phyloP scores from a whole-genome alignment of 2,329 filamentous ascomycete genomes.

The Didymella lethalis region DNA sequence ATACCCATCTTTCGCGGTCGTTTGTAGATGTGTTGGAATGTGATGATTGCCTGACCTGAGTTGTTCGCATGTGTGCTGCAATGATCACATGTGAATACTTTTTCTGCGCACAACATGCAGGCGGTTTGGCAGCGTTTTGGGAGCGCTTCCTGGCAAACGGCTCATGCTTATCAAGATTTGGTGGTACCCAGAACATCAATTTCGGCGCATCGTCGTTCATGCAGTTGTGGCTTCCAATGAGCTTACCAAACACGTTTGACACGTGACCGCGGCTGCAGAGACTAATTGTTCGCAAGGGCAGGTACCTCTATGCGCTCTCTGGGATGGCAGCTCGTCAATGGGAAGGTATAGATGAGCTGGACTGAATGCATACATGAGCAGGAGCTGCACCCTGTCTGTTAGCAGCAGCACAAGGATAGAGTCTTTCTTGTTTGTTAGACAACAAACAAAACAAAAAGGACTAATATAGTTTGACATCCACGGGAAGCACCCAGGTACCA shows the following conservation, averaged over 20 bases:
- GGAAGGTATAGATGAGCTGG: no score
- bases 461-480: no score
- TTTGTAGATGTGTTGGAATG: constrained; percentile 2
- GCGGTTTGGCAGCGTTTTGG: neutral
- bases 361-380: no score
- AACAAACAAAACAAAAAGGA: no score
- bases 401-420: no score
- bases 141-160: neutral
- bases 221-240: constrained; percentile 12
- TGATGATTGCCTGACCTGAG: neutral
- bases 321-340: neutral
- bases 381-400: no score
- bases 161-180: neutral
- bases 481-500: no score
- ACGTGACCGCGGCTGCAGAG: constrained; percentile 6
- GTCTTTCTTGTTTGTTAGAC: no score
- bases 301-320: constrained; percentile 7
- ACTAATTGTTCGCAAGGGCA: constrained; percentile 11
- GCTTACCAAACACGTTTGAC: constrained; percentile 7
- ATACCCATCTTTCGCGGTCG: constrained; percentile 41
- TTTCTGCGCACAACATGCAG: neutral
- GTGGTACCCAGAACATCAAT: neutral
- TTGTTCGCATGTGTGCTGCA: neutral
- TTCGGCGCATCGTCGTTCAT: neutral
- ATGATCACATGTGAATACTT: neutral